Conservation (phyloP, 441 rosid genomes). For the Breynia disticha region DNA sequence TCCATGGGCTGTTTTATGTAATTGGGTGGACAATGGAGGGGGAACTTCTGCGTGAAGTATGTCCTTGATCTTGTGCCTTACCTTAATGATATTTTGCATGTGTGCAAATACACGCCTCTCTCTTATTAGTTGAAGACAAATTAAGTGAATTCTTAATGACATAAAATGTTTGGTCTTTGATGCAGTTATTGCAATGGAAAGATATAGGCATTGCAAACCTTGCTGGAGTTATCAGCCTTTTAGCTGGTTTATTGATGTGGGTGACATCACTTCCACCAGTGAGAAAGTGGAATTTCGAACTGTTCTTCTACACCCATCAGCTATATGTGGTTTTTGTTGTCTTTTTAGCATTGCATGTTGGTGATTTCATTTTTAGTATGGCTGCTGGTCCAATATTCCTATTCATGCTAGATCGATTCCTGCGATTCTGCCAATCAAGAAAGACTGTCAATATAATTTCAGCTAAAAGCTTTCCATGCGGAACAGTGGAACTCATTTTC, state of each 20-base stretch:
- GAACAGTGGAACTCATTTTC: constrained; percentile 42
- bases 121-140: too few relatives aligned
- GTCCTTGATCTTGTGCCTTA: constrained; percentile 13
- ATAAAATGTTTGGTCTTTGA: constrained; percentile 3
- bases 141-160: too few relatives aligned
- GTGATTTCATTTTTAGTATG: constrained; percentile 36
- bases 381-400: constrained; percentile 49
- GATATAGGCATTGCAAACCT: constrained; percentile 30
- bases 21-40: constrained; percentile 36
- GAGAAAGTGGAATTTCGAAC: constrained; percentile 44
- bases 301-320: constrained; percentile 56
- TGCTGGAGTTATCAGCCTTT: constrained; percentile 43
- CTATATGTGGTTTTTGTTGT: constrained; percentile 40
- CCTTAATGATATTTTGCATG: neutral
- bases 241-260: constrained; percentile 43
- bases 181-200: constrained; percentile 53
- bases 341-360: constrained; percentile 50
- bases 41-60: constrained; percentile 42
- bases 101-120: neutral
- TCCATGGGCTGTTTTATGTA: constrained; percentile 45
- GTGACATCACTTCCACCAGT: constrained; percentile 29
- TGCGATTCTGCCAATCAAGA: constrained; percentile 52
- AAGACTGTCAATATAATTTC: constrained; percentile 32
- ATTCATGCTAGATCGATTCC: constrained; percentile 43
- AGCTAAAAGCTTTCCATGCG: constrained; percentile 40